A percentile compares a stretch with the other conserved stretches of the same genome.
phyloP scores from a whole-genome alignment of 2,329 filamentous ascomycete species.

The Monilinia polystroma region DNA sequence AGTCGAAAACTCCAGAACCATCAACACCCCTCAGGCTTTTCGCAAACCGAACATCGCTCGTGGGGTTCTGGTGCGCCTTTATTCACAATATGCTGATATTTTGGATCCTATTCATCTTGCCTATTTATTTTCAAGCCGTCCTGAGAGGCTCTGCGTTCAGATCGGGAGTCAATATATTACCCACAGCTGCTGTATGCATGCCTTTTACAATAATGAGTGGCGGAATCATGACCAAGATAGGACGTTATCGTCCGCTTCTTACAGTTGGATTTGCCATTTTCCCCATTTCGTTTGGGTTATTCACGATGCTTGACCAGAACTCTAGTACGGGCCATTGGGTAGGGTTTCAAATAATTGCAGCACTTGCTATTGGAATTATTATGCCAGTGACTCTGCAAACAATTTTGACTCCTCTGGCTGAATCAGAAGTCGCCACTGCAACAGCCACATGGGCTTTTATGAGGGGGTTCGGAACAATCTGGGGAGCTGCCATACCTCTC shows the following conservation, averaged over 20 bases:
- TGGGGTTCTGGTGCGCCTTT: constrained; percentile 41
- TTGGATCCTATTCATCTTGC: constrained; percentile 45
- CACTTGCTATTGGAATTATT: constrained; percentile 15
- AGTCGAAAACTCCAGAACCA: constrained; percentile 20
- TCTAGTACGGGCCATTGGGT: constrained; percentile 37
- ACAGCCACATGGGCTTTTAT: constrained; percentile 24
- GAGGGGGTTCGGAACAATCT: constrained; percentile 25
- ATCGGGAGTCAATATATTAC: constrained; percentile 46
- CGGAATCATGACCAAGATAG: background rate
- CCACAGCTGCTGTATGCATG: constrained; percentile 26
- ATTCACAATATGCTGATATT: constrained; percentile 42
- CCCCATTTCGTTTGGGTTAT: constrained; percentile 39
- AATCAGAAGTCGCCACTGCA: constrained; percentile 22
- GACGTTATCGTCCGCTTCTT: constrained; percentile 37
- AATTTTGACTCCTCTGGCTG: constrained; percentile 41
- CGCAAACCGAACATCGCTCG: constrained; percentile 18
- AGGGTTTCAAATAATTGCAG: background rate
- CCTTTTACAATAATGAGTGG: constrained; percentile 9
- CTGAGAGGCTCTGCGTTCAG: constrained; percentile 39
- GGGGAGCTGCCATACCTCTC: constrained; percentile 16
- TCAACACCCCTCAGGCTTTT: constrained; percentile 22
- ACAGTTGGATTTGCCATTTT: constrained; percentile 36
- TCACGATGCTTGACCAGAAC: constrained; percentile 42
- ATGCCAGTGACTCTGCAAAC: constrained; percentile 39
- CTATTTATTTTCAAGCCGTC: constrained; percentile 51